Evolutionary conservation across 305 asterid genomes (phyloP), one percentile per base, ranked within the genome.

Genomic region (Rubia balearica): DNA sequence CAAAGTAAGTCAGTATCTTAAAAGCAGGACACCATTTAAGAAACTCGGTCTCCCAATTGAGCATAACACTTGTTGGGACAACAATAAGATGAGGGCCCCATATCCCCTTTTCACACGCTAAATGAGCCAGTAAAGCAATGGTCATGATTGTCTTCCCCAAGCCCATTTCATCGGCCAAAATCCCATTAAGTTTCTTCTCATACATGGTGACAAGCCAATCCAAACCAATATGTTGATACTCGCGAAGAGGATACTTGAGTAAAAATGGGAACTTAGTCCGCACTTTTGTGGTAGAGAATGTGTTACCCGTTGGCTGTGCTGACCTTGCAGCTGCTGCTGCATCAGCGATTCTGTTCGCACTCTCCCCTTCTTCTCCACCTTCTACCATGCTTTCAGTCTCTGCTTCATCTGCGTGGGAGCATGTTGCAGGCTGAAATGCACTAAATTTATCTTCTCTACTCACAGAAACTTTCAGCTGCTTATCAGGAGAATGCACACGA

Each of bases 61-160:
- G 98, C 99, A 95, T 90, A 81, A 95, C 99, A 78, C 99, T 95
- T 56, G 99, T 95, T 41, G 99, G 99, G 70, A 95, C 99, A 62
- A 95, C 99, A 81, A 95, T 95, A 76, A 95, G 95, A 86, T 95
- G 99, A 64, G 98, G 98, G 59, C 96, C 99, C 99, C 99, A 95
- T 61, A 95, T 90, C 73, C 99, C 99, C 76, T 89, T 95, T 75
- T 92, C 98, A 75, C 90, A 84, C 71, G 99, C 99, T 65, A 95
- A 82, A 79, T 95, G 99, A 79, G 98, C 98, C 81, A 95, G 99
- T 76, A 95, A 84, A 40, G 99, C 91, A 75, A 95, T 95, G 64
- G 99, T 95, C 99, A 95, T 95, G 65, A 95, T 95, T 68, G 99
- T 95, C 90, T 95, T 95, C 69, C 99, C 99, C 87, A 95, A 78